Conservation (phyloP, 73 alveolate genomes). For the Tetrahymena thermophila region DNA sequence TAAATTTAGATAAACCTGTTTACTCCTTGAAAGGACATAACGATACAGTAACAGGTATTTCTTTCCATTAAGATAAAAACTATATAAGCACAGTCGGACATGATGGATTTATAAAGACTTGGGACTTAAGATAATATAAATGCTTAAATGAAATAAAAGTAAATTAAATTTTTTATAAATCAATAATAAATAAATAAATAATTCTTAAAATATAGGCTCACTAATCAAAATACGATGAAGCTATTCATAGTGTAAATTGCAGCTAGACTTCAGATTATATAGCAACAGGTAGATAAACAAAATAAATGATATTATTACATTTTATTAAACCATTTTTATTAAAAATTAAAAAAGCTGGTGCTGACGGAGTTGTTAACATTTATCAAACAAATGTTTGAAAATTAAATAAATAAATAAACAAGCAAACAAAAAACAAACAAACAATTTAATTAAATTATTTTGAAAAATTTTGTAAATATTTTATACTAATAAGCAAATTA, state of each 20-base stretch:
- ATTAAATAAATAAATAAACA: no score
- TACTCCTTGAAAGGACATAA: not conserved
- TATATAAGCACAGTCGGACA: not conserved
- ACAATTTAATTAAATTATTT: not conserved
- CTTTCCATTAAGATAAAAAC: not conserved
- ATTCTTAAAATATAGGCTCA: not conserved
- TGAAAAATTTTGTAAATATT: not conserved
- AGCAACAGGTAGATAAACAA: not conserved
- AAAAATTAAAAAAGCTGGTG: not conserved
- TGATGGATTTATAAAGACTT: not conserved
- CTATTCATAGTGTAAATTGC: not conserved
- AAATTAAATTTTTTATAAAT: not conserved
- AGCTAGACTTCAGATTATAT: not conserved
- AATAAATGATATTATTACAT: not conserved
- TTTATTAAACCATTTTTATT: not conserved
- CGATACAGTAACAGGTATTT: not conserved
- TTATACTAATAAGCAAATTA: no score
- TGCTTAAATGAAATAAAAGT: not conserved
- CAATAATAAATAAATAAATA: not conserved
- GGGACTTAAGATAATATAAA: not conserved
- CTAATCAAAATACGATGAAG: not conserved
- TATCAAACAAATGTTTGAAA: not conserved
- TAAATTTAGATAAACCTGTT: not conserved
- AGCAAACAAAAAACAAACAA: not conserved
- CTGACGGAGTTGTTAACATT: not conserved